Conservation (phyloP, 2,329 filamentous ascomycete species). For the Whalleya microplaca region DNA sequence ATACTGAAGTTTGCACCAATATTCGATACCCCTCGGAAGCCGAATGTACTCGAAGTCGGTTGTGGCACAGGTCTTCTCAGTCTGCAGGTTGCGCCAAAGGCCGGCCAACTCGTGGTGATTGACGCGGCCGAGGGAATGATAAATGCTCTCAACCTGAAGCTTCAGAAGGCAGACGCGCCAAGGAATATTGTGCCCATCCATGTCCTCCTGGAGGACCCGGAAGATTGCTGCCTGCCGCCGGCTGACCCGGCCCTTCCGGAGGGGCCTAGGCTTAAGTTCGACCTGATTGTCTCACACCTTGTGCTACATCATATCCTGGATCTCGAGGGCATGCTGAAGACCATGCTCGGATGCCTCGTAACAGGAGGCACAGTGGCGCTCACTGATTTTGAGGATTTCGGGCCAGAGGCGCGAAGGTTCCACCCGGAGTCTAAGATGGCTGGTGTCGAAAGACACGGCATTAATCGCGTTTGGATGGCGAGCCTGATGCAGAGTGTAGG, state of each 20-base stretch:
- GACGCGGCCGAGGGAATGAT: conserved; percentile 61
- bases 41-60: conserved; percentile 58
- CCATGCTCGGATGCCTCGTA: conserved; percentile 50
- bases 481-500: conserved; percentile 48
- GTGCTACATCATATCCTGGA: conserved; percentile 60
- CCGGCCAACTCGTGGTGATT: conserved; percentile 53
- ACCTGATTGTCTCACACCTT: conserved; percentile 50
- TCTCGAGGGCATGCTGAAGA: conserved; percentile 28
- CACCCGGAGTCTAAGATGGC: conserved; percentile 56
- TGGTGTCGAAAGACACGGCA: conserved; percentile 59
- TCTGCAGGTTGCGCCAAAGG: conserved; percentile 51
- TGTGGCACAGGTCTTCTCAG: conserved; percentile 61
- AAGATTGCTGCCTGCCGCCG: conserved; percentile 47
- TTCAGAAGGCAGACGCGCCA: conserved; percentile 34
- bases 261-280: conserved; percentile 45
- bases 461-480: conserved; percentile 37
- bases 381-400: conserved; percentile 63
- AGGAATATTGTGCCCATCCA: conserved; percentile 51
- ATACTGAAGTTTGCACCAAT: conserved; percentile 45
- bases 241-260: conserved; percentile 31
- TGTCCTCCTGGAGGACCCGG: conserved; percentile 43
- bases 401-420: conserved; percentile 53
- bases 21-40: conserved; percentile 31
- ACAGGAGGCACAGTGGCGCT: conserved; percentile 53
- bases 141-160: conserved; percentile 50